These are phyloP conservation scores for Purpureocillium lavendulum DNA, from an alignment of 2,329 filamentous ascomycete species.

Conservation along the genomic window DNA sequence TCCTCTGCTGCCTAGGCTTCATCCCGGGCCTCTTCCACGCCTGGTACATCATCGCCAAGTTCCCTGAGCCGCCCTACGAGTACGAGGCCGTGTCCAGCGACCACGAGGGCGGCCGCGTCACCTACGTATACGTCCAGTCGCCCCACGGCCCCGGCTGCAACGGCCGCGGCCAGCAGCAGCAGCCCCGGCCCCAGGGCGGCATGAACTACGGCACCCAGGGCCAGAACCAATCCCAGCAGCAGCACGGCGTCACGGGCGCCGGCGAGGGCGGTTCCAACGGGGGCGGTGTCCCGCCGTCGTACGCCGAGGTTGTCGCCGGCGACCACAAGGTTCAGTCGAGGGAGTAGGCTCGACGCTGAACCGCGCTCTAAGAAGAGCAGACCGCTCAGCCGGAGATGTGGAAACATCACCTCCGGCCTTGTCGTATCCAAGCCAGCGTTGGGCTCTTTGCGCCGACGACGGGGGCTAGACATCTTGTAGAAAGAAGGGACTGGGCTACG, in stretches of 20 bases:
- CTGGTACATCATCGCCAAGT: conserved; percentile 95
- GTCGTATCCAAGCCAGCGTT: no score
- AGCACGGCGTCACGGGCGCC: conserved; percentile 21
- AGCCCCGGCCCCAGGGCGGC: conserved; percentile 10
- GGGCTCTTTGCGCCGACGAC: no score
- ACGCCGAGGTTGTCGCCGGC: conserved; percentile 81
- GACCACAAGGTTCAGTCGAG: conserved; percentile 78
- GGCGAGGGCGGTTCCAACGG: conserved; percentile 32
- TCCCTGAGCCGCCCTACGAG: conserved; percentile 65
- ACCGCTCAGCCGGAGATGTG: no score
- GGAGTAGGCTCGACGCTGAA: conserved; percentile 12
- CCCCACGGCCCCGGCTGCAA: conserved; percentile 17
- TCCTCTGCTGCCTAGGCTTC: conserved; percentile 71
- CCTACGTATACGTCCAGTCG: conserved; percentile 68
- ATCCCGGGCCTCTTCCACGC: conserved; percentile 86
- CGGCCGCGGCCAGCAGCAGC: conserved; percentile 10
- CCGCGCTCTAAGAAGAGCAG: no score
- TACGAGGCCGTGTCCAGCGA: conserved; percentile 59
- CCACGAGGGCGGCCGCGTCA: conserved; percentile 50
- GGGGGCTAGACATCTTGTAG: no score
- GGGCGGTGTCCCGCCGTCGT: conserved; percentile 63
- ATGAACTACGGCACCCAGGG: conserved; percentile 14
- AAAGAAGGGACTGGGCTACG: no score
- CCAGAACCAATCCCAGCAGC: conserved; percentile 18
- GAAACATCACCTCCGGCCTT: no score